Percentiles rank a stretch among this genome's conserved stretches.
Evolutionary conservation across 805 yeast species (phyloP).

Genomic region (Candida corydali): DNA sequence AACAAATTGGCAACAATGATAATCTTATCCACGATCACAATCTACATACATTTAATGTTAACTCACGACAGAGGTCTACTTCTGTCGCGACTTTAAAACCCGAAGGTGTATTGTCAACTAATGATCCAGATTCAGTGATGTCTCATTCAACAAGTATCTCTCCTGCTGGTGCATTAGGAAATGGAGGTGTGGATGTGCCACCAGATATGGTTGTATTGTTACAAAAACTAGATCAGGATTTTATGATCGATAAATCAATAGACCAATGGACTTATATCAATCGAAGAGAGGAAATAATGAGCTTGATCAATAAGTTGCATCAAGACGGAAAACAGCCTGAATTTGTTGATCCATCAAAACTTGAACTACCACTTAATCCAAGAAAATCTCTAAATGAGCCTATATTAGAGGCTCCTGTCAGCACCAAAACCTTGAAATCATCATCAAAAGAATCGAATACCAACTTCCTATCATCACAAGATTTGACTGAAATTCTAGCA

Average conservation of each 20-base stretch:
- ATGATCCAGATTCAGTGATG: conserved; percentile 8
- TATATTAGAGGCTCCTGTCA: not conserved
- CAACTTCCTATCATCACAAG: conserved; percentile 16
- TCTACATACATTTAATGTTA: not conserved
- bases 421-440: conserved; percentile 15
- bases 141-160: conserved; percentile 10
- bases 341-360: conserved; percentile 24
- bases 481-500: conserved; percentile 67
- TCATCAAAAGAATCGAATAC: not conserved
- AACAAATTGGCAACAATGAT: no score
- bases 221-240: conserved; percentile 40
- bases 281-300: conserved; percentile 42
- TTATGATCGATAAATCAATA: conserved; percentile 34
- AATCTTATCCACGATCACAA: not conserved
- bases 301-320: conserved; percentile 30
- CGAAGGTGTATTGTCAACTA: conserved; percentile 9
- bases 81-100: conserved; percentile 8
- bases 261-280: conserved; percentile 47
- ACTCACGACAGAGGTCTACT: conserved; percentile 5
- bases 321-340: conserved; percentile 25
- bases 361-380: conserved; percentile 64
- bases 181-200: conserved; percentile 30
- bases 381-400: conserved; percentile 29
- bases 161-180: conserved; percentile 10
- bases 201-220: conserved; percentile 42